Percentiles rank a stretch among this genome's conserved stretches.
These are phyloP conservation scores for Syzygium aromaticum DNA, from an alignment of 345 rosid genomes.

Conservation along the genomic window DNA sequence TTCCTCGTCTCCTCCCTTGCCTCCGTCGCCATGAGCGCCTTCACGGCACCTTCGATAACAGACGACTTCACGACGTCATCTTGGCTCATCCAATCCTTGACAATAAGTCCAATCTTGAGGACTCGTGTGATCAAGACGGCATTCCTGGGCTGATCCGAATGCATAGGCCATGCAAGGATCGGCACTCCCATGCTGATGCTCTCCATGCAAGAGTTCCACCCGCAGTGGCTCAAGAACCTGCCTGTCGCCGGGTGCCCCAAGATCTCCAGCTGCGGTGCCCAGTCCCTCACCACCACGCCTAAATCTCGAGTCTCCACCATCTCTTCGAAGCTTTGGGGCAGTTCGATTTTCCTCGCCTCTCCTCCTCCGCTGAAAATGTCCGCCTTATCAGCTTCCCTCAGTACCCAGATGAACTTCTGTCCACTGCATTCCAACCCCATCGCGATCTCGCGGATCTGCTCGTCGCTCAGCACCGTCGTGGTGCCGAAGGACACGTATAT, in stretches of 20 bases:
- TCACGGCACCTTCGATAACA: slow-evolving; percentile 19
- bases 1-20: slow-evolving; percentile 43
- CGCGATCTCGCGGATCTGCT: slow-evolving; percentile 12
- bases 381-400: slow-evolving; percentile 46
- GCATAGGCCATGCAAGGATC: slow-evolving; percentile 53
- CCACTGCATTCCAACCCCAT: slow-evolving; percentile 14
- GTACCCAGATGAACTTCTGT: slow-evolving; percentile 49
- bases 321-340: slow-evolving; percentile 36
- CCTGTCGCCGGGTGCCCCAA: slow-evolving; percentile 34
- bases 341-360: slow-evolving; percentile 8
- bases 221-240: slow-evolving; percentile 57
- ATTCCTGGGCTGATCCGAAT: slow-evolving; percentile 54
- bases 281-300: slow-evolving; percentile 41
- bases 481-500: slow-evolving; percentile 14
- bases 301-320: slow-evolving; percentile 12
- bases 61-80: slow-evolving; percentile 12
- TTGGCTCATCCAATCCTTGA: slow-evolving; percentile 21
- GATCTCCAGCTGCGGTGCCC: slow-evolving; percentile 61
- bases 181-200: slow-evolving; percentile 61
- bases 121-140: slow-evolving; percentile 24
- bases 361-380: slow-evolving; percentile 23
- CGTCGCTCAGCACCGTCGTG: slow-evolving; percentile 3
- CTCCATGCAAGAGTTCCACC: slow-evolving; percentile 71
- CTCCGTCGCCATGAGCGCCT: slow-evolving; percentile 26
- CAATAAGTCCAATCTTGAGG: slow-evolving; percentile 25